Conservation (phyloP, 1,284 basidiomycete species). For the Tilletiopsis washingtonensis region DNA sequence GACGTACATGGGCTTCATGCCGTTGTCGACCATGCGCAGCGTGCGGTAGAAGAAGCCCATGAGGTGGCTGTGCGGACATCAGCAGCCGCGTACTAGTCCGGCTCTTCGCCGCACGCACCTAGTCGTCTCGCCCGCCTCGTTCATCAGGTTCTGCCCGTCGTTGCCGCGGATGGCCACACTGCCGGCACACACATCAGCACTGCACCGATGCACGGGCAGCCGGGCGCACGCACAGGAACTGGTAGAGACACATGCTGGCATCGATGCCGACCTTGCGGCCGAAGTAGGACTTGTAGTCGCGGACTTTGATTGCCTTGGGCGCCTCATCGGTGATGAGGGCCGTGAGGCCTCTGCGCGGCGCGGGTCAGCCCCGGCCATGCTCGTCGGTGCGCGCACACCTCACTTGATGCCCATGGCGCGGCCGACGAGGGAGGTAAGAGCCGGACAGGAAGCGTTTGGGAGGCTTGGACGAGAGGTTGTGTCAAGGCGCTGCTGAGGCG, state of each 20-base stretch:
- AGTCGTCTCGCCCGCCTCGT: conserved; percentile 82
- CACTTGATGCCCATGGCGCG: too few relatives aligned
- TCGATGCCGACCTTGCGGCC: conserved; percentile 95
- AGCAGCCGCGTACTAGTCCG: neutral
- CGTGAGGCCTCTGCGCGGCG: conserved; percentile 87
- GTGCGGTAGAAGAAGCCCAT: conserved; percentile 94
- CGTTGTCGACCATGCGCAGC: conserved; percentile 88
- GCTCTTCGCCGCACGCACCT: neutral
- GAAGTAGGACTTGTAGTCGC: conserved; percentile 87
- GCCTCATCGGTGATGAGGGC: conserved; percentile 77
- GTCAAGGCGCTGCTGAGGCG: too few relatives aligned
- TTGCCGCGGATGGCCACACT: conserved; percentile 93
- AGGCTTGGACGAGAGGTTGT: too few relatives aligned
- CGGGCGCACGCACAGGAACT: too few relatives aligned
- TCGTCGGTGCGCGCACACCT: too few relatives aligned
- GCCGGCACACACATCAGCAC: too few relatives aligned
- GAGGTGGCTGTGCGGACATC: conserved; percentile 60
- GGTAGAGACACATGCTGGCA: conserved; percentile 57
- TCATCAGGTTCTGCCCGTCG: conserved; percentile 93
- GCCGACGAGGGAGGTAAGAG: too few relatives aligned
- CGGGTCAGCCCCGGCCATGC: too few relatives aligned
- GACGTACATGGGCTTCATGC: conserved; percentile 95
- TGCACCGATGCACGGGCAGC: too few relatives aligned
- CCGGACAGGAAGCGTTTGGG: too few relatives aligned
- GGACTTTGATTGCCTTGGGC: conserved; percentile 75